Conservation (phyloP, 768 basidiomycete genomes). For the Lactarius trivialis region DNA sequence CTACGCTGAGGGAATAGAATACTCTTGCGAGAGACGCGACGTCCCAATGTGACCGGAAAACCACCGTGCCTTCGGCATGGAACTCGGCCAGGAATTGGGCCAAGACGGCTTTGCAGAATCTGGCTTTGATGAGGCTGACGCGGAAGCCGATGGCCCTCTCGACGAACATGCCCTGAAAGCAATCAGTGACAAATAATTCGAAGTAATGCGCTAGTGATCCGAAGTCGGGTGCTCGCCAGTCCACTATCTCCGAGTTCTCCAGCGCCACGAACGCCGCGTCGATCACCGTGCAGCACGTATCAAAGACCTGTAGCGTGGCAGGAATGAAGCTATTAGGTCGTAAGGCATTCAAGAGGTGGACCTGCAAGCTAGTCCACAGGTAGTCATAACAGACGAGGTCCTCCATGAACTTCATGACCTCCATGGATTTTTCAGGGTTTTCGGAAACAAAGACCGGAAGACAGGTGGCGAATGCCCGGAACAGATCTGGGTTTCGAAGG, state of each 20-base stretch:
- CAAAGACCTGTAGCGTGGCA: background rate
- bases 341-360: background rate
- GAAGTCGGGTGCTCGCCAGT: conserved; percentile 12
- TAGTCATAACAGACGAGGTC: background rate
- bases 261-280: background rate
- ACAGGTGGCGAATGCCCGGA: conserved; percentile 1
- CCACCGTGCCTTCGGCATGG: background rate
- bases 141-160: background rate
- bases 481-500: conserved; percentile 1
- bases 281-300: background rate
- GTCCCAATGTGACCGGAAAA: conserved; percentile 5
- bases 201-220: background rate
- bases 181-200: background rate
- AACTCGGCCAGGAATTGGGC: background rate
- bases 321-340: background rate
- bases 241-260: background rate
- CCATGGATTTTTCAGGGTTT: background rate
- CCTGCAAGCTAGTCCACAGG: conserved; percentile 1
- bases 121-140: background rate
- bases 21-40: conserved; percentile 4
- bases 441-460: background rate
- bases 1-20: background rate
- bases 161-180: conserved; percentile 2
- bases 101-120: background rate
- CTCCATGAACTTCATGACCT: background rate